Evolutionary conservation across 495 filamentous ascomycete species (phyloP).

Genomic region (Neurospora tetrasperma): DNA sequence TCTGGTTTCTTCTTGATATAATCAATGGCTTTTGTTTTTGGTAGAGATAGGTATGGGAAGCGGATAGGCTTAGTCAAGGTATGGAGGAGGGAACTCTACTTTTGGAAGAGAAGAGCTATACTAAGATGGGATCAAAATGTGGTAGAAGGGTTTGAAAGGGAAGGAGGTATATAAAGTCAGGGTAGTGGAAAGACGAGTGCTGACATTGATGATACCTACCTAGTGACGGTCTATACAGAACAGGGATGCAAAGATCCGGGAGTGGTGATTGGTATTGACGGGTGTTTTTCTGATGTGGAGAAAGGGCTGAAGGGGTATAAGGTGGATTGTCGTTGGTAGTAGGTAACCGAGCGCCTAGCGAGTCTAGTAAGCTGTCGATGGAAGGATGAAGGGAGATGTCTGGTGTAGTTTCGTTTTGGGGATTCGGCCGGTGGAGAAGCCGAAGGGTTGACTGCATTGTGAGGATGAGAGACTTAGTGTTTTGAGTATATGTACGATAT

Average conservation of each 20-base stretch:
- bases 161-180: not conserved
- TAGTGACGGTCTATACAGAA: not conserved
- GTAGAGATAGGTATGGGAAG: too few species aligned
- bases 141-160: not conserved
- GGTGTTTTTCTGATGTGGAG: not conserved
- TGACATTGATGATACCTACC: not conserved
- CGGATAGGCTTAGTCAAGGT: not conserved
- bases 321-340: not conserved
- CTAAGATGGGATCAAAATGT: too few species aligned
- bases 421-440: not conserved
- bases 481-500: not conserved
- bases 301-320: not conserved
- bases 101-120: not conserved
- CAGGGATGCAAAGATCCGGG: not conserved
- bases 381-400: not conserved
- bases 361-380: not conserved
- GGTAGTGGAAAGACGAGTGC: not conserved
- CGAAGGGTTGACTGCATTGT: not conserved
- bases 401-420: not conserved
- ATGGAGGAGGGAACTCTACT: not conserved
- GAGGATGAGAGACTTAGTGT: not conserved
- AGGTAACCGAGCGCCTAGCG: not conserved
- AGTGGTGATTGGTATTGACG: not conserved
- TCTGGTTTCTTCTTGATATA: not conserved
- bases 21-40: not conserved